These are phyloP conservation scores for Ballota nigra DNA, from an alignment of 257 asterid genomes.

Conservation along the genomic window DNA sequence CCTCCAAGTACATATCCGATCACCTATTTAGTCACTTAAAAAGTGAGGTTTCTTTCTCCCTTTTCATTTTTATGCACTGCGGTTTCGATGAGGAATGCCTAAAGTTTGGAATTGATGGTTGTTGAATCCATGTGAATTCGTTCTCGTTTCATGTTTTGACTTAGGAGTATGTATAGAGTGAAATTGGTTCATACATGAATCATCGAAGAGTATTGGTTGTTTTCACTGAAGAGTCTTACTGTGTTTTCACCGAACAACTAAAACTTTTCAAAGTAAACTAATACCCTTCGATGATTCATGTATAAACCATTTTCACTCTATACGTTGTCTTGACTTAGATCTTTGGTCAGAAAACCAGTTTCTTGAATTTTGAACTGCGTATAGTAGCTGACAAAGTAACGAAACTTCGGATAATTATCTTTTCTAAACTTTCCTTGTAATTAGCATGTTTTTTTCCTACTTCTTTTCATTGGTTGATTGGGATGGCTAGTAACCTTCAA, in stretches of 20 bases:
- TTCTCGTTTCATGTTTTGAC: background rate
- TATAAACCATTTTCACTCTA: no score
- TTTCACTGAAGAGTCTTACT: no score
- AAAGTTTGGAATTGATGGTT: background rate
- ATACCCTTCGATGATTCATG: no score
- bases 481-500: background rate
- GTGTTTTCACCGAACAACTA: no score
- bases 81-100: no score
- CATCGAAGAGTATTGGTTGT: no score
- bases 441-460: background rate
- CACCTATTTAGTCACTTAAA: slow-evolving; percentile 51
- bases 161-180: no score
- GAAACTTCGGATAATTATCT: background rate
- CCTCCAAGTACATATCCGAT: slow-evolving; percentile 48
- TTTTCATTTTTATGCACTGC: background rate
- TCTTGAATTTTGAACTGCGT: background rate
- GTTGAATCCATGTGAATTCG: background rate
- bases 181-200: no score
- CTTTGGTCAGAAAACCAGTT: background rate
- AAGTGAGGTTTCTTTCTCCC: slow-evolving; percentile 39
- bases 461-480: background rate
- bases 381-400: background rate
- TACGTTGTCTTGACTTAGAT: background rate
- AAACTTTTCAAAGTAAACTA: no score
- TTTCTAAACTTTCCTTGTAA: background rate